These are phyloP conservation scores for Wickerhamiella parazyma DNA, from an alignment of 805 yeast species.

Conservation along the genomic window DNA sequence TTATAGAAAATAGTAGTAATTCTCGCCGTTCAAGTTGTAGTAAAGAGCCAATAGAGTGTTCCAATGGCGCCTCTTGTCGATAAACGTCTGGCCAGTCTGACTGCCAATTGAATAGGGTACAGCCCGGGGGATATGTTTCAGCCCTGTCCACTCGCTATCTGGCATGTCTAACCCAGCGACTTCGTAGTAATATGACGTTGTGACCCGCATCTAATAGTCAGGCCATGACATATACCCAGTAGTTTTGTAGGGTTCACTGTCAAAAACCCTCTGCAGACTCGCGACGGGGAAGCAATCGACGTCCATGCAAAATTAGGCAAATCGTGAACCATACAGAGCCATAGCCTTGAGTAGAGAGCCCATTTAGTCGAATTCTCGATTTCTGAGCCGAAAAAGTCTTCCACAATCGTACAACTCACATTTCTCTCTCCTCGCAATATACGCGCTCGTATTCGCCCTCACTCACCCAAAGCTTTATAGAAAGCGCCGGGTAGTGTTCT, in stretches of 20 bases:
- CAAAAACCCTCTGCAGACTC: slow-evolving; percentile 48
- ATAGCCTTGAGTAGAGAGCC: slow-evolving; percentile 60
- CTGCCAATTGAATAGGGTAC: slow-evolving; percentile 50
- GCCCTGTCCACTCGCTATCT: slow-evolving; percentile 23
- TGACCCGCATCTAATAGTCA: slow-evolving; percentile 77
- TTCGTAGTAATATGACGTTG: slow-evolving; percentile 56
- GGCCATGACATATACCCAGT: slow-evolving; percentile 59
- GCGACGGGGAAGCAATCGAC: slow-evolving; percentile 62
- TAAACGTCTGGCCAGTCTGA: slow-evolving; percentile 53
- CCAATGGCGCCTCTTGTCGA: slow-evolving; percentile 45
- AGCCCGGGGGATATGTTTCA: slow-evolving; percentile 32
- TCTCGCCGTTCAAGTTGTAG: slow-evolving; percentile 53
- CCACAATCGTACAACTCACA: slow-evolving; percentile 54
- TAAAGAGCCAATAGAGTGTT: slow-evolving; percentile 45
- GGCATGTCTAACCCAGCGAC: slow-evolving; percentile 45
- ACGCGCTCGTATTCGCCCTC: slow-evolving; percentile 58
- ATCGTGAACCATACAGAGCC: slow-evolving; percentile 58
- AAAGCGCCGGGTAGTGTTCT: slow-evolving; percentile 47
- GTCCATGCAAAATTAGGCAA: slow-evolving; percentile 58
- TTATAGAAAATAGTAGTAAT: slow-evolving; percentile 42
- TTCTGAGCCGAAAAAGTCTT: slow-evolving; percentile 48
- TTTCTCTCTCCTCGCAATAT: slow-evolving; percentile 48
- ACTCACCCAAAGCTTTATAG: slow-evolving; percentile 74
- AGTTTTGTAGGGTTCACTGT: slow-evolving; percentile 38
- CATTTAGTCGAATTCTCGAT: slow-evolving; percentile 36